Conservation (phyloP, 2,329 filamentous ascomycete genomes). For the Alternaria triticina region DNA sequence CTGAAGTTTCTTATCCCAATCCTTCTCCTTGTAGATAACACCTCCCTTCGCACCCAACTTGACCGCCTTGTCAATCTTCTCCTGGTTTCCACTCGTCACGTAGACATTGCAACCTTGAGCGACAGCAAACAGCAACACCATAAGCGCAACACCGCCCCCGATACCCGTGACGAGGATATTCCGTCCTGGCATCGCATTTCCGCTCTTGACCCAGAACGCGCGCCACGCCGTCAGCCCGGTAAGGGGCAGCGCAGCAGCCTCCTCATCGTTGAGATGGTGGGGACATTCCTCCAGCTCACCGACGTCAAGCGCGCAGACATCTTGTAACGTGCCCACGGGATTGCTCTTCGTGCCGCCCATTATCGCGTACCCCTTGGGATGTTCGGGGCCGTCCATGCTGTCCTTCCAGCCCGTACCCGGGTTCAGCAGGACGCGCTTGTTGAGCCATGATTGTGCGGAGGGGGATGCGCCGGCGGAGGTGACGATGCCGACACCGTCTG, state of each 20-base stretch:
- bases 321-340: conserved; percentile 73
- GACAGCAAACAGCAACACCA: conserved; percentile 79
- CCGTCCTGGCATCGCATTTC: conserved; percentile 65
- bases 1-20: conserved; percentile 80
- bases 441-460: conserved; percentile 62
- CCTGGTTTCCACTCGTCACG: conserved; percentile 76
- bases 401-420: conserved; percentile 80
- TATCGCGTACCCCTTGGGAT: conserved; percentile 64
- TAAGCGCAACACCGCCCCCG: conserved; percentile 87
- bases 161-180: conserved; percentile 91
- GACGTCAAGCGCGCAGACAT: conserved; percentile 73
- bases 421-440: conserved; percentile 77
- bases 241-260: conserved; percentile 84
- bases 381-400: conserved; percentile 75
- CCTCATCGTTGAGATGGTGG: conserved; percentile 70
- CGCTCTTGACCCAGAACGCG: conserved; percentile 79
- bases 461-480: conserved; percentile 65
- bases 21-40: conserved; percentile 78
- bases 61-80: conserved; percentile 76
- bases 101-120: conserved; percentile 77
- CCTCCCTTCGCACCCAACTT: conserved; percentile 79
- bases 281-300: conserved; percentile 79
- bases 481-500: conserved; percentile 82
- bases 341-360: conserved; percentile 72
- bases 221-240: conserved; percentile 90